A percentile compares a stretch with the other conserved stretches of the same genome.
phyloP scores from a whole-genome alignment of 371 early-diverging fungal species.

The Mortierella sp. region DNA sequence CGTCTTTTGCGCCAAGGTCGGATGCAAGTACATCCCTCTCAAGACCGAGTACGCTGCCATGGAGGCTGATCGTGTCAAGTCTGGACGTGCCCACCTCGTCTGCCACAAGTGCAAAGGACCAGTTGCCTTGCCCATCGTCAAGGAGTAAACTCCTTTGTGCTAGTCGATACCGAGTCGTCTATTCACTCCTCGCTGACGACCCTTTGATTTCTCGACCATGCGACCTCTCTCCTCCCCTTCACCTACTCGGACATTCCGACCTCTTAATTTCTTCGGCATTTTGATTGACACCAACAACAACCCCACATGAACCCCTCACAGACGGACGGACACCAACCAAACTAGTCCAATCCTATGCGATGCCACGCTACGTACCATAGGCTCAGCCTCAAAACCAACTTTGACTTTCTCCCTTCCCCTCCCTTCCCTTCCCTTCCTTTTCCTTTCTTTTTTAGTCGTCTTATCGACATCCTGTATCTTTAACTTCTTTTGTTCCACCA shows the following conservation, averaged over 20 bases:
- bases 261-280: not conserved
- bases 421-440: not conserved
- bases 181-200: not conserved
- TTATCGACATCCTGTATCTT: not conserved
- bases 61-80: constrained; percentile 41
- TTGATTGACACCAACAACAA: not conserved
- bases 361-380: not conserved
- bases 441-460: not conserved
- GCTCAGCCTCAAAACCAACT: not conserved
- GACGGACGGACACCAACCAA: no score
- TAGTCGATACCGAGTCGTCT: not conserved
- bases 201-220: not conserved
- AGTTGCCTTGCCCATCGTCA: constrained; percentile 26
- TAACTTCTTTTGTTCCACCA: not conserved
- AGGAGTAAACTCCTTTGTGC: not conserved
- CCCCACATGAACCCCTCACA: no score
- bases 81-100: constrained; percentile 26
- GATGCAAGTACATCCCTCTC: constrained; percentile 69
- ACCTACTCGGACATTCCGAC: no score
- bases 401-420: not conserved
- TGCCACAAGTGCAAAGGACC: constrained; percentile 41
- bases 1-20: constrained; percentile 61
- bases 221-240: not conserved
- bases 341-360: no score
- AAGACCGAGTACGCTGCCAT: constrained; percentile 65